Evolutionary conservation across 1,284 basidiomycete genomes (phyloP), one percentile per base, ranked within the genome.

Genomic region (Pisolithus thermaeus): DNA sequence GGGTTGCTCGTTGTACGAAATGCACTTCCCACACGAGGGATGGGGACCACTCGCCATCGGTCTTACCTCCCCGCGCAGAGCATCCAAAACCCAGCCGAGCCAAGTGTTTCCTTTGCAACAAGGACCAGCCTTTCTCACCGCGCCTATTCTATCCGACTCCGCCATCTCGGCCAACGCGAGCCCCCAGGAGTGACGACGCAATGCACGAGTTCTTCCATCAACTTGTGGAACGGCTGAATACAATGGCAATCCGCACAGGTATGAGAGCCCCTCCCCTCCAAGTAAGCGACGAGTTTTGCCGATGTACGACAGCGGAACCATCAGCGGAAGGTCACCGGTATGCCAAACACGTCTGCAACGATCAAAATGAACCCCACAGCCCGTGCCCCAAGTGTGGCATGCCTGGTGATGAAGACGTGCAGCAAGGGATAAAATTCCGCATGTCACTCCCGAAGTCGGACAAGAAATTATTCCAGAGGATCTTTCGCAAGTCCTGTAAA

Each of bases 181-280:
- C 60, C 4, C 56, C 66, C 23, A 56, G 59, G 46, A 54, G 64
- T 49, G 86, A 90, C 59, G 81, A 80, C 44, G 80, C 80, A 41
- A 82, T 92, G 64, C 86, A 90, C 54, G 69, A 78, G 39, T 92
- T 92, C 69, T 88, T 92, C 68, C 75, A 84, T 51, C 87, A 92
- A 67, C 84, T 94, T 47, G 85, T 85, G 7, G 83, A 90, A 40
- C 87, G 90, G 60, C 78, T 93, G 44, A 84, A 83, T 53, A 79
- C 79, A 44, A 82, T 92, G 72, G 81, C 84, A 59, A 68, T 72
- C 36, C 69, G 68, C 53, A 68, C 72, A 6, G 58, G 58, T 32
- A 60, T 23, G 39, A 23, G 11, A 20, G 23, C 39, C 11, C 39
- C 39, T 41, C 39, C 39, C 12, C 18, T 41, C 16, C 39, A 44